phyloP scores from a whole-genome alignment of 192 early-diverging fungal species.

The Rhizophagus clarus region DNA sequence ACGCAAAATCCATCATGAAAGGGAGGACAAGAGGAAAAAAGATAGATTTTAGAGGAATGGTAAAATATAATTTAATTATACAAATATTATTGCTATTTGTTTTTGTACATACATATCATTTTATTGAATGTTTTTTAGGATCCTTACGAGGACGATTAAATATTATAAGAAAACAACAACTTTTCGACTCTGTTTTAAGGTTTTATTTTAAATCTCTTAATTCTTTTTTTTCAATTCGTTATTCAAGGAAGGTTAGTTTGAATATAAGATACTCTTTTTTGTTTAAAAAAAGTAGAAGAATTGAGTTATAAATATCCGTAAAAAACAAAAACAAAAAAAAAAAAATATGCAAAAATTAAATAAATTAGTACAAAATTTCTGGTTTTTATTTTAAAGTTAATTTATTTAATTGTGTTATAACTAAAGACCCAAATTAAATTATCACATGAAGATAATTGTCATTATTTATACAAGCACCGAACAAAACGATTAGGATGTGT shows the following conservation, averaged over 20 bases:
- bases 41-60: conserved; percentile 16
- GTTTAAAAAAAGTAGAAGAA: no score
- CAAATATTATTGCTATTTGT: not conserved
- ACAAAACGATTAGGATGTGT: no score
- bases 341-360: no score
- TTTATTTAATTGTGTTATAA: no score
- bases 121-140: not conserved
- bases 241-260: not conserved
- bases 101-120: not conserved
- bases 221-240: not conserved
- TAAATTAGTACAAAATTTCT: no score
- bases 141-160: not conserved
- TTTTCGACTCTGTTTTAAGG: not conserved
- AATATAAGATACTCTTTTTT: not conserved
- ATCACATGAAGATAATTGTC: no score
- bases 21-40: conserved; percentile 19
- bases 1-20: not conserved
- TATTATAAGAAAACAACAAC: not conserved
- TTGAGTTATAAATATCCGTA: not conserved
- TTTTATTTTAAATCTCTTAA: not conserved
- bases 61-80: not conserved
- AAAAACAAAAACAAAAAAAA: no score
- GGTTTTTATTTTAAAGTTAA: no score
- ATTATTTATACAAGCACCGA: no score
- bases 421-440: no score